Evolutionary conservation across 768 basidiomycete species (phyloP), one percentile per base, ranked within the genome.

Genomic region (Dioszegia crocea): DNA sequence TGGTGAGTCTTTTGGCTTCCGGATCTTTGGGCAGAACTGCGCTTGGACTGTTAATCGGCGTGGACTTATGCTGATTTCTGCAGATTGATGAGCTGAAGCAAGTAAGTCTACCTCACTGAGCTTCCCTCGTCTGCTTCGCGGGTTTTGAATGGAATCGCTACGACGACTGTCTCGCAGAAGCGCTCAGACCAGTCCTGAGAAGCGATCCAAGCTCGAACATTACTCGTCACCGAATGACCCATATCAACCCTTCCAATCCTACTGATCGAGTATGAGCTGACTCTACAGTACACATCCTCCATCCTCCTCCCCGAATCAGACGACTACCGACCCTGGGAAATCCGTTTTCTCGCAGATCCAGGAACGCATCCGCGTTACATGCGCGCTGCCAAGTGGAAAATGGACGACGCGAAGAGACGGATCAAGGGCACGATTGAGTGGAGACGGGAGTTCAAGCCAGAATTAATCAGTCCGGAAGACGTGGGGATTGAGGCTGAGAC

Each of bases 351-450:
- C 4, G 78, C 84, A 78, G 74, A 82, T 83, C 36, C 88, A 85
- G 76, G 89, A 82, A 63, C 76, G 71, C 63, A 79, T 73, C 70
- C 85, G 21, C 84, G 90, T 14, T 93, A 91, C 71, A 84, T 89
- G 82, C 84, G 90, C 29, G 88, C 90, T 0, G 83, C 88, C 2
- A 91, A 91, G 69, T 91, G 90, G 89, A 85, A 85, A 70, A 68
- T 85, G 31, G 81, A 82, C 24, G 87, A 93, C 51, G 89, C 83
- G 11, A 84, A 90, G 78, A 85, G 84, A 72, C 81, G 91, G 49
- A 85, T 91, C 60, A 85, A 85, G 71, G 83, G 81, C 0, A 91
- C 89, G 0, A 57, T 92, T 3, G 88, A 89, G 61, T 92, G 91
- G 91, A 81, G 90, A 59, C 79, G 90, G 44, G 88, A 90, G 56